A percentile compares a stretch with the other conserved stretches of the same genome.
These are phyloP conservation scores for Mycena epipterygia DNA, from an alignment of 768 basidiomycete species.

Conservation along the genomic window DNA sequence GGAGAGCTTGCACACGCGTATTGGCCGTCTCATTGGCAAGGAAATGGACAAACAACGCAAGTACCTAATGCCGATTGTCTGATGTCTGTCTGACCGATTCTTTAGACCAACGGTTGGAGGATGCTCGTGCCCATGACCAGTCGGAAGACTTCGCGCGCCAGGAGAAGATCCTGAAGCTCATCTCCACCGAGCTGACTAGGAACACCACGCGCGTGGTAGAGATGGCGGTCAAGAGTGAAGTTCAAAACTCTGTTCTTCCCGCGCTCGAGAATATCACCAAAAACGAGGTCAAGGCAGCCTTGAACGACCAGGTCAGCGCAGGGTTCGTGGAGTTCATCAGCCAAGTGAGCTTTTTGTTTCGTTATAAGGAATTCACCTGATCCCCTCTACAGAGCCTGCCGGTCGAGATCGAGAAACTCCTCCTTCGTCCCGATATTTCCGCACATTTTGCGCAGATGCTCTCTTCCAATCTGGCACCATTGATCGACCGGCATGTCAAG, in stretches of 20 bases:
- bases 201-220: constrained; percentile 93
- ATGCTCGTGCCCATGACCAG: constrained; percentile 82
- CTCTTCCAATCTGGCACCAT: constrained; percentile 77
- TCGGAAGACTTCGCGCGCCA: constrained; percentile 86
- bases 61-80: constrained; percentile 44
- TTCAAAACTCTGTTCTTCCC: constrained; percentile 87
- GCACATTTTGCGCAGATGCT: constrained; percentile 83
- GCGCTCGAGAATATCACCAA: constrained; percentile 87
- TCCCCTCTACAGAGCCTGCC: constrained; percentile 71
- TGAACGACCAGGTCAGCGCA: constrained; percentile 83
- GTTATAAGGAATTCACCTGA: constrained; percentile 30
- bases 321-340: constrained; percentile 81
- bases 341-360: constrained; percentile 64
- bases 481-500: constrained; percentile 87
- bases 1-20: constrained; percentile 80
- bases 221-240: constrained; percentile 88
- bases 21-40: constrained; percentile 84
- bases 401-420: constrained; percentile 81
- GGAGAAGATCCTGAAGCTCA: constrained; percentile 90
- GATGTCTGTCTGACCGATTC: background rate
- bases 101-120: constrained; percentile 87
- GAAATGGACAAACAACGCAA: constrained; percentile 93
- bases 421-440: constrained; percentile 82
- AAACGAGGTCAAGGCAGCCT: constrained; percentile 81
- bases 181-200: constrained; percentile 87